Base-by-base conservation (phyloP, 768 basidiomycete species). In the Lentinula boryana region DNA sequence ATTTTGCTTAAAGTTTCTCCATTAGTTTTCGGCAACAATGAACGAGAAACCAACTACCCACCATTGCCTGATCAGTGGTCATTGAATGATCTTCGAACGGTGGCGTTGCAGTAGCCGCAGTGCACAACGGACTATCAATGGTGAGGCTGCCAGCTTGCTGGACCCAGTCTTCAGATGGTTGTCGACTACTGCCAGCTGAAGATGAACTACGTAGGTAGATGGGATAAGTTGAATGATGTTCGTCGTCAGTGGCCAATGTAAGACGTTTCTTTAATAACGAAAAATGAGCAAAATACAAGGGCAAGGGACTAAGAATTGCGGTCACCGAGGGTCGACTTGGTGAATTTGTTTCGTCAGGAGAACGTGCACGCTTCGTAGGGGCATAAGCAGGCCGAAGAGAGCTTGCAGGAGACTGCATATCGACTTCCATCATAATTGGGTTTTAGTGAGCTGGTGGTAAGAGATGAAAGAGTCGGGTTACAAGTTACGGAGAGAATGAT, bases 101-200 rank as follows among this genome's bases (percentile, higher is more conserved):
- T 13, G 8, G 6, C 9, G 49, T n/a, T 41, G 21, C 50, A 8
- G 48, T 5, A 54, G 35, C 31, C 4, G 27, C n/a, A 41, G 48
- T 51, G 18, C 21, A 40, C 33, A 73, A 65, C 48, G 83, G 81
- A 63, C 83, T 83, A 57, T 81, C 80, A 21, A 91, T 87, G n/a
- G 80, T 78, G 62, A 91, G 78, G 51, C 80, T 85, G 58, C 82
- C 79, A 4, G 90, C 82, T 67, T 86, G 87, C 61, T 78, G 76
- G 10, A 91, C 89, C 90, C 88, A 92, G 67, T 91, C 89, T 61
- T 90, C 89, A 8, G 83, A 79, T 16, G 74, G 70, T 44, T 78
- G 73, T 31, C 77, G 70, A 65, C 79, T 76, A 64, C 72, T 75
- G 67, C 63, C 68, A 48, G 74, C 66, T 58, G 80, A 62, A 32